phyloP scores from a whole-genome alignment of 495 filamentous ascomycete species.

The Neurospora sp. region DNA sequence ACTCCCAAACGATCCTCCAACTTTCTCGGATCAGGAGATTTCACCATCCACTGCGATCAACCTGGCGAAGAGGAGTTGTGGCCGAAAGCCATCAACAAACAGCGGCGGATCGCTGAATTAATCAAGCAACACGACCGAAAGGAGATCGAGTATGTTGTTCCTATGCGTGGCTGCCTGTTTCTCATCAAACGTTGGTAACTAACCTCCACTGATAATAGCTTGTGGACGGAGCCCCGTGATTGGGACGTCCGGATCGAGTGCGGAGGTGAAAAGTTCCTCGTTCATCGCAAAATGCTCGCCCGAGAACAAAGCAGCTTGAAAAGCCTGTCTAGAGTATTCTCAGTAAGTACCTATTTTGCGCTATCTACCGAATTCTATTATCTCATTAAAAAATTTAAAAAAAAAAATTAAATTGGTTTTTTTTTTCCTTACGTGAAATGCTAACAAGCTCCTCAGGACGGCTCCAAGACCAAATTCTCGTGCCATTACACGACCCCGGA shows the following conservation, averaged over 20 bases:
- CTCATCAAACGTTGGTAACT: background rate
- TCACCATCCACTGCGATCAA: background rate
- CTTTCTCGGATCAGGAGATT: background rate
- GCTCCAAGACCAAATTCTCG: background rate
- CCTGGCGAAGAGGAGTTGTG: background rate
- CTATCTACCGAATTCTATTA: background rate
- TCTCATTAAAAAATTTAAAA: background rate
- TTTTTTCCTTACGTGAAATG: background rate
- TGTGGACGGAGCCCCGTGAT: background rate
- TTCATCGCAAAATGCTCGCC: background rate
- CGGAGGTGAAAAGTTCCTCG: slow-evolving; percentile 1
- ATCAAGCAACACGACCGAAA: background rate
- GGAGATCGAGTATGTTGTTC: background rate
- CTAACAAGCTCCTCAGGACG: background rate
- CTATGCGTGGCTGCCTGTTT: background rate
- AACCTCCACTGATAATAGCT: background rate
- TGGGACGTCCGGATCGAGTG: slow-evolving; percentile 14
- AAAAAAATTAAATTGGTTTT: too few species aligned
- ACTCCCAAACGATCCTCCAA: background rate
- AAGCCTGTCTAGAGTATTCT: background rate
- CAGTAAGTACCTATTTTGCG: background rate
- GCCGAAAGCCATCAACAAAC: background rate
- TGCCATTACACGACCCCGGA: background rate
- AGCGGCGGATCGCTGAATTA: background rate
- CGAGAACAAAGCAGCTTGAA: background rate